These are phyloP conservation scores for Aulographum hederae DNA, from an alignment of 2,329 filamentous ascomycete genomes.

Conservation along the genomic window DNA sequence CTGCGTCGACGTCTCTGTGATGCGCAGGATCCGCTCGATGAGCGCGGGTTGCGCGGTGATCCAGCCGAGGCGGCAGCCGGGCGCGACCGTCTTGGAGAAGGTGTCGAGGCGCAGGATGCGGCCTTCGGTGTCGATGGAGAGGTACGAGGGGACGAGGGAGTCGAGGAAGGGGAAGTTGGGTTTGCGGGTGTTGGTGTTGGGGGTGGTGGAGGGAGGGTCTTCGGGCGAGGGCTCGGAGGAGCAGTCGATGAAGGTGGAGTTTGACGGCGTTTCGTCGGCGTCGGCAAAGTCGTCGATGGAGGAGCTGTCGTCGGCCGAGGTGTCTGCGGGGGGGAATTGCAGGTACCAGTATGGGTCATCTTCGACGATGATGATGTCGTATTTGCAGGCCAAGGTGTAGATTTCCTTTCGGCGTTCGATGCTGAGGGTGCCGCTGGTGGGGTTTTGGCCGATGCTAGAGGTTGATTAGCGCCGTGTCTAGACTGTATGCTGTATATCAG, in stretches of 20 bases:
- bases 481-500: no score
- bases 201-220: constrained; percentile 11
- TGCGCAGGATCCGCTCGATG: constrained; percentile 53
- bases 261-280: constrained; percentile 30
- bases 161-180: constrained; percentile 65
- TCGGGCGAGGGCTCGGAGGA: constrained; percentile 25
- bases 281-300: no score
- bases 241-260: no score
- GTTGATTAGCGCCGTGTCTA: no score
- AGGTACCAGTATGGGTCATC: constrained; percentile 96
- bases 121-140: constrained; percentile 67
- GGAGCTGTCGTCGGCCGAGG: constrained; percentile 9
- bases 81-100: constrained; percentile 84
- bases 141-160: constrained; percentile 64
- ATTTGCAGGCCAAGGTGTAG: constrained; percentile 63
- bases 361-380: constrained; percentile 80
- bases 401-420: constrained; percentile 58
- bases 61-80: constrained; percentile 80
- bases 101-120: constrained; percentile 82
- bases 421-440: constrained; percentile 59
- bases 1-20: constrained; percentile 62
- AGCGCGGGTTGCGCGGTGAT: constrained; percentile 68
- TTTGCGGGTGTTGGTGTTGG: constrained; percentile 18
- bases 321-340: constrained; percentile 54
- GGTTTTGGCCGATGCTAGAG: constrained; percentile 68